Conservation (phyloP, 2,329 filamentous ascomycete species). For the Sclerotinia spermophila region DNA sequence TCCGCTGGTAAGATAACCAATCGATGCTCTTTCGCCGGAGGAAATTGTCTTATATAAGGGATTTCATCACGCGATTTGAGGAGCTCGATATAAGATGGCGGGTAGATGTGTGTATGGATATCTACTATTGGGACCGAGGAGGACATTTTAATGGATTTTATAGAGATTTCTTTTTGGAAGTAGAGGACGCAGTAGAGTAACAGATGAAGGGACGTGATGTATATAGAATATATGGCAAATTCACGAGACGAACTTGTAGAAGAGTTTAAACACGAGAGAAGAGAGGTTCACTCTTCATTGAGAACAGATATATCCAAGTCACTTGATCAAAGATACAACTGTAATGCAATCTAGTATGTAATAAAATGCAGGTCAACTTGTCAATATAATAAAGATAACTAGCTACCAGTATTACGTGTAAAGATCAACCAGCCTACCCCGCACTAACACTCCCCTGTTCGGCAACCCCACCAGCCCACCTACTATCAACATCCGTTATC, state of each 20-base stretch:
- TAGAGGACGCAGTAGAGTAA: constrained; percentile 16
- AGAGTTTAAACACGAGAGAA: neutral
- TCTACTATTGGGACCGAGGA: constrained; percentile 51
- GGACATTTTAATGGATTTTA: constrained; percentile 20
- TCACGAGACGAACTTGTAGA: neutral
- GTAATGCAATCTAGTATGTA: neutral
- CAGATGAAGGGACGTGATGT: neutral
- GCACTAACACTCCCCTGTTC: neutral
- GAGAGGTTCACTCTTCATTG: neutral
- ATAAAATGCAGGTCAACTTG: neutral
- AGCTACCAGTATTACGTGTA: no score
- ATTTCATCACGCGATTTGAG: constrained; percentile 58
- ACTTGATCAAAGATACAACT: neutral
- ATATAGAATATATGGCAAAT: no score
- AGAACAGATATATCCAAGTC: neutral
- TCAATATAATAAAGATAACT: constrained; percentile 4
- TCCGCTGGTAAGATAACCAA: constrained; percentile 62
- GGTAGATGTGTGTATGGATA: constrained; percentile 69
- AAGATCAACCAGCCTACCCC: constrained; percentile 6
- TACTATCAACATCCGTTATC: neutral
- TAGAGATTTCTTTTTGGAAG: neutral
- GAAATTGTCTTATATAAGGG: constrained; percentile 68
- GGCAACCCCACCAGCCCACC: neutral
- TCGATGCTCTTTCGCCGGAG: constrained; percentile 53
- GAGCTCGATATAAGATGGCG: constrained; percentile 58